Conservation (phyloP, 768 basidiomycete genomes). For the Russula foetens region DNA sequence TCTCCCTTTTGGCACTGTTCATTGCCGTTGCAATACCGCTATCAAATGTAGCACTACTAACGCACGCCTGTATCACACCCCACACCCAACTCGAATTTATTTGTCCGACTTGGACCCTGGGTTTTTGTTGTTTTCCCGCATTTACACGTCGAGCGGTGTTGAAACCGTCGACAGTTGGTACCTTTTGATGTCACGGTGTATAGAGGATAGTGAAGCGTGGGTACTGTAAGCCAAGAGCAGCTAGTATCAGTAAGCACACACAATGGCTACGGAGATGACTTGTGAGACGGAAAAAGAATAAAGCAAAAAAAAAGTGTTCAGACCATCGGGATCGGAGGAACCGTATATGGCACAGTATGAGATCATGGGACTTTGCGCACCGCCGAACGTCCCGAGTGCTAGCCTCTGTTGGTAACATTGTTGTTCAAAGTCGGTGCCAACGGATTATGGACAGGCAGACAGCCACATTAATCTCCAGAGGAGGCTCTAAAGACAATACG, state of each 20-base stretch:
- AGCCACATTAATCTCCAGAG: neutral
- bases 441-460: neutral
- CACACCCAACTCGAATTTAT: neutral
- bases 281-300: neutral
- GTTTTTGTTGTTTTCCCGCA: too few species aligned
- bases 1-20: neutral
- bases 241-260: too few species aligned
- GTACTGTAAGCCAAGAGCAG: too few species aligned
- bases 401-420: slow-evolving; percentile 17
- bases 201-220: too few species aligned
- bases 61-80: slow-evolving; percentile 5
- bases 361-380: neutral
- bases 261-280: neutral
- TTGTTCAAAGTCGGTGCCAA: slow-evolving; percentile 17
- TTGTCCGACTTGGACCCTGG: neutral
- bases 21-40: neutral
- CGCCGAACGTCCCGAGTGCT: slow-evolving; percentile 10
- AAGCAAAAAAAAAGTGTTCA: neutral
- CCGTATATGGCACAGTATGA: too few species aligned
- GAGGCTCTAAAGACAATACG: neutral
- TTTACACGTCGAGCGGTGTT: too few species aligned
- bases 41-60: slow-evolving; percentile 12
- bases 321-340: neutral
- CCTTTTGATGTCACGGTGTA: too few species aligned
- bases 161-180: too few species aligned